Conservation (phyloP, 169 alveolate genomes). For the Sarcocystis neurona region DNA sequence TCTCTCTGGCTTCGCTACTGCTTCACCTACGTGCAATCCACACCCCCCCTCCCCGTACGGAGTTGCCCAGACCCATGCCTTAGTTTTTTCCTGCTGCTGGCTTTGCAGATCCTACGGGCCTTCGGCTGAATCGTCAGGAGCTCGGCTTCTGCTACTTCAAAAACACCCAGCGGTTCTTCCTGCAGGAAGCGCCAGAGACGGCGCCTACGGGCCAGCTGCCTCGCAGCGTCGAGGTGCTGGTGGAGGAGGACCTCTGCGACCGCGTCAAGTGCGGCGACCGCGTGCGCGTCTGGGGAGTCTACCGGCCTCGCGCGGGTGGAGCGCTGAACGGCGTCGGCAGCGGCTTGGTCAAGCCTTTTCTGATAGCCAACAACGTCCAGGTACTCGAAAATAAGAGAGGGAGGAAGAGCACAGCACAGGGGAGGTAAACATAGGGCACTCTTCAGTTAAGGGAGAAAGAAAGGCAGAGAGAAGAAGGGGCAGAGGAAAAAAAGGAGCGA, state of each 20-base stretch:
- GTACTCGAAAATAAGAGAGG: too few relatives aligned
- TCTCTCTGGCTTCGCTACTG: too few relatives aligned
- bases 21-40: too few relatives aligned
- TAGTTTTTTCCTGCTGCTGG: too few relatives aligned
- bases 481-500: too few relatives aligned
- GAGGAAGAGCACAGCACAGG: constrained; percentile 73
- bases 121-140: constrained; percentile 73
- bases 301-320: constrained; percentile 85
- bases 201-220: constrained; percentile 97
- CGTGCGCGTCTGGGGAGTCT: constrained; percentile 94
- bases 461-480: too few relatives aligned
- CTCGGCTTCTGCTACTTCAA: constrained; percentile 93
- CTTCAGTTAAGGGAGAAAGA: too few relatives aligned
- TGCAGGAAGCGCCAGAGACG: constrained; percentile 98
- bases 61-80: too few relatives aligned
- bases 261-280: constrained; percentile 95
- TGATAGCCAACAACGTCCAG: constrained; percentile 90
- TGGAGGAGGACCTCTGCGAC: constrained; percentile 93
- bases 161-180: constrained; percentile 89
- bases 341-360: constrained; percentile 90
- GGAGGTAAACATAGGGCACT: too few relatives aligned
- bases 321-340: constrained; percentile 75
- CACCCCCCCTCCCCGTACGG: too few relatives aligned
- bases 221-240: constrained; percentile 92
- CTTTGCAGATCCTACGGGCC: constrained; percentile 36